Percentiles rank a stretch among this genome's conserved stretches.
Conservation (phyloP, 495 filamentous ascomycete species). For the Penicillium dipodomyicola region DNA sequence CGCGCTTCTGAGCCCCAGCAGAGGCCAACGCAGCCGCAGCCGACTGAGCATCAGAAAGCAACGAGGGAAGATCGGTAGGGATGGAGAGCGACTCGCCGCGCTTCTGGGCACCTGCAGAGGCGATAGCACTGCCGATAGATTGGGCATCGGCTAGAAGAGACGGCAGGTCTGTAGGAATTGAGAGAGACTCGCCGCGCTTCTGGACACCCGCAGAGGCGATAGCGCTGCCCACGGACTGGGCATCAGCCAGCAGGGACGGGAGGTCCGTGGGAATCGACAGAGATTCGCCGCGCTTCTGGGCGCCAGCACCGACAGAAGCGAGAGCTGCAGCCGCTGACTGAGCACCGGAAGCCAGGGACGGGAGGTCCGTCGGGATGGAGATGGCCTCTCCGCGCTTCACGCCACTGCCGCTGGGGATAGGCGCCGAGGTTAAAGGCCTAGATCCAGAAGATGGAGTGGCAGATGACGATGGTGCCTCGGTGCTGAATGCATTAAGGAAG, state of each 20-base stretch:
- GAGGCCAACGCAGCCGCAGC: slow-evolving; percentile 13
- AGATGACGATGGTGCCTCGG: slow-evolving; percentile 4
- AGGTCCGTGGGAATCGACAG: slow-evolving; percentile 10
- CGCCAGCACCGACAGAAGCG: slow-evolving; percentile 9
- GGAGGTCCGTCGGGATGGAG: slow-evolving; percentile 11
- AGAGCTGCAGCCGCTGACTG: slow-evolving; percentile 7
- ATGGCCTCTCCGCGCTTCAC: slow-evolving; percentile 2
- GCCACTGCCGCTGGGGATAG: not conserved
- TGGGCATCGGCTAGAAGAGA: slow-evolving; percentile 14
- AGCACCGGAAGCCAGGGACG: slow-evolving; percentile 8
- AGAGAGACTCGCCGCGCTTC: slow-evolving; percentile 12
- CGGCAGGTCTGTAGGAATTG: slow-evolving; percentile 10
- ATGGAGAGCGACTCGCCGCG: slow-evolving; percentile 14
- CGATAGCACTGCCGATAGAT: slow-evolving; percentile 2
- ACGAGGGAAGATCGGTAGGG: slow-evolving; percentile 18
- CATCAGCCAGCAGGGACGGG: slow-evolving; percentile 12
- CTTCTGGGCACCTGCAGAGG: slow-evolving; percentile 13
- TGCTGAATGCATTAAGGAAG: slow-evolving; percentile 9
- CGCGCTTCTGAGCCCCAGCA: slow-evolving; percentile 16
- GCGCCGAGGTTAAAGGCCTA: slow-evolving; percentile 1
- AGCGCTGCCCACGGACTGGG: slow-evolving; percentile 4
- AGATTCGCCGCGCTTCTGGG: slow-evolving; percentile 10
- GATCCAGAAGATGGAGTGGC: slow-evolving; percentile 6
- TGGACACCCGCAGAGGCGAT: slow-evolving; percentile 5
- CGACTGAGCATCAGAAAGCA: slow-evolving; percentile 16